phyloP scores from a whole-genome alignment of 2,329 filamentous ascomycete genomes.

The Colletotrichum limetticola region DNA sequence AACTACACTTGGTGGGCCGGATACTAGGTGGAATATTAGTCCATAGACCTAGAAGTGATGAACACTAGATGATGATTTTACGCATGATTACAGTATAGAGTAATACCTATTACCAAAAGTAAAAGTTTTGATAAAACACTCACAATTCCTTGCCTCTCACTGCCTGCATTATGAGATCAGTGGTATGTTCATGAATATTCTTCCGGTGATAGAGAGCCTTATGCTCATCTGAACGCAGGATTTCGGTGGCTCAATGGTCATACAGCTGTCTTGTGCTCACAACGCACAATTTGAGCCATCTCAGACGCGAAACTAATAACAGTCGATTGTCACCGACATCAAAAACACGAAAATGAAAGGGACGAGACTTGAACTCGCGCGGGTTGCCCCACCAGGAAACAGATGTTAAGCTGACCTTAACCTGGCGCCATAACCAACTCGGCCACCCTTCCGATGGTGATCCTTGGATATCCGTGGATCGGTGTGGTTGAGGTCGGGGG shows the following conservation, averaged over 20 bases:
- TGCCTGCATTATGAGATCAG: too few species aligned
- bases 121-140: background rate
- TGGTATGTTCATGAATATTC: too few species aligned
- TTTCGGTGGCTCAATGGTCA: too few species aligned
- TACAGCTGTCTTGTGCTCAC: too few species aligned
- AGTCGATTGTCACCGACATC: background rate
- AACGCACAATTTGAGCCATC: too few species aligned
- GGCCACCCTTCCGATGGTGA: constrained; percentile 31
- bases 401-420: constrained; percentile 36
- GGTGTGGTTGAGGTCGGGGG: background rate
- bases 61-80: background rate
- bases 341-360: constrained; percentile 28
- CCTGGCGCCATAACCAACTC: constrained; percentile 36
- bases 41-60: background rate
- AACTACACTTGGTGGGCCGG: constrained; percentile 35
- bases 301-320: too few species aligned
- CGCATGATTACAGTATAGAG: constrained; percentile 1
- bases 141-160: too few species aligned
- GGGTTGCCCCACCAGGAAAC: constrained; percentile 35
- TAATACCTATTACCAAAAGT: background rate
- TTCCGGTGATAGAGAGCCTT: too few species aligned
- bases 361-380: constrained; percentile 36
- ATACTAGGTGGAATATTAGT: constrained; percentile 1
- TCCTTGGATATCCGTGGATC: background rate
- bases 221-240: too few species aligned